Conservation (phyloP, 1,284 basidiomycete genomes). For the Heterobasidion irregulare region DNA sequence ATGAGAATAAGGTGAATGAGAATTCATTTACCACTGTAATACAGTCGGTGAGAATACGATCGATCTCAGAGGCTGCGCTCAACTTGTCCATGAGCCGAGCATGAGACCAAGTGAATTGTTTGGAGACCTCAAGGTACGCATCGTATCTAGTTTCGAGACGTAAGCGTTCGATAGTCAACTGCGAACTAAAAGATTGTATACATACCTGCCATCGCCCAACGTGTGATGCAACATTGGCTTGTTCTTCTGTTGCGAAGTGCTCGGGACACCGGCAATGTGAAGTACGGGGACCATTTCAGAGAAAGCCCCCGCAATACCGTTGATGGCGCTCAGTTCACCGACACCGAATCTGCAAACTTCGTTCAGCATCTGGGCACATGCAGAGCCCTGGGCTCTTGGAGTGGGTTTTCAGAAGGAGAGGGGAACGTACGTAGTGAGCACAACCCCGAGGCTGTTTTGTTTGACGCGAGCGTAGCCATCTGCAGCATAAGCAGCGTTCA, state of each 20-base stretch:
- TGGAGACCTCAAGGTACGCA: constrained; percentile 72
- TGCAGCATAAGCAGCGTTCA: constrained; percentile 87
- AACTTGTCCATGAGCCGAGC: constrained; percentile 46
- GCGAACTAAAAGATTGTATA: not conserved
- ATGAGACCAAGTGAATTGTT: constrained; percentile 70
- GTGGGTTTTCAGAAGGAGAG: constrained; percentile 8
- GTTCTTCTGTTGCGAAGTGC: constrained; percentile 60
- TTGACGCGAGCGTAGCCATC: constrained; percentile 92
- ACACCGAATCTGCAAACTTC: constrained; percentile 71
- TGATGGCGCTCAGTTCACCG: constrained; percentile 80
- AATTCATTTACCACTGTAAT: constrained; percentile 44
- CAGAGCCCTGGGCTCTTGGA: no score
- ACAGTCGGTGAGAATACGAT: constrained; percentile 71
- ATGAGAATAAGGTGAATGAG: not conserved
- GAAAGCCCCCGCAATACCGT: constrained; percentile 72
- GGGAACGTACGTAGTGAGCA: constrained; percentile 62
- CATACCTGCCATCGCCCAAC: constrained; percentile 72
- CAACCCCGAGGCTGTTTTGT: constrained; percentile 60
- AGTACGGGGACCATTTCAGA: constrained; percentile 90
- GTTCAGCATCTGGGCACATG: not conserved
- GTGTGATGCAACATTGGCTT: constrained; percentile 80
- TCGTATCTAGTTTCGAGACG: constrained; percentile 39
- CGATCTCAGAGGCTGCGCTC: constrained; percentile 66
- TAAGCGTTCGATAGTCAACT: not conserved
- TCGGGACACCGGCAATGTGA: constrained; percentile 87